Conservation (phyloP, 2,329 filamentous ascomycete species). For the Xylariomycetidae sp. region DNA sequence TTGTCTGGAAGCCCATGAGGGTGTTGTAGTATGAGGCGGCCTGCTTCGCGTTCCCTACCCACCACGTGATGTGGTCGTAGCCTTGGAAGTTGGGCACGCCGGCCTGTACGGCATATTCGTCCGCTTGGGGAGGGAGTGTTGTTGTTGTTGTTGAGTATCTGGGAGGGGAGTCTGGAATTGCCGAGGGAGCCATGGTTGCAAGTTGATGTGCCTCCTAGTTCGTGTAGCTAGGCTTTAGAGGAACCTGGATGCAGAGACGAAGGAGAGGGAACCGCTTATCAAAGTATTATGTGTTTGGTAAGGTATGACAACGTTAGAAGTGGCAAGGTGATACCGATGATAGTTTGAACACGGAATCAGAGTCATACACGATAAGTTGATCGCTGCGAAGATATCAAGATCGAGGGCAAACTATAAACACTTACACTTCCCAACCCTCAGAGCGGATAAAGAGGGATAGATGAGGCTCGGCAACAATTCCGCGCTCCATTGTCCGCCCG, state of each 20-base stretch:
- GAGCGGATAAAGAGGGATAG: constrained; percentile 20
- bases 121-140: constrained; percentile 35
- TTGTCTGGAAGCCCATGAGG: constrained; percentile 75
- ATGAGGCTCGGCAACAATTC: constrained; percentile 20
- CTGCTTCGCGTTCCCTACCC: constrained; percentile 95
- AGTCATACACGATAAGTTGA: too few species aligned
- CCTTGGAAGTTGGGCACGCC: constrained; percentile 61
- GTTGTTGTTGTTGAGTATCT: constrained; percentile 36
- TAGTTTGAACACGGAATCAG: too few species aligned
- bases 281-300: too few species aligned
- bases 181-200: constrained; percentile 54
- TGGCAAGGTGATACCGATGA: too few species aligned
- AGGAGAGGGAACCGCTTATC: too few species aligned
- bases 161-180: constrained; percentile 42
- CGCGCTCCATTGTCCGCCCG: constrained; percentile 9
- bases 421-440: constrained; percentile 26
- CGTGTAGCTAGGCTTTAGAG: too few species aligned
- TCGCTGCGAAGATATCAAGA: too few species aligned
- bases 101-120: constrained; percentile 48
- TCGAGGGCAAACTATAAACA: too few species aligned
- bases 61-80: constrained; percentile 94
- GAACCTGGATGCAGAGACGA: too few species aligned
- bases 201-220: too few species aligned
- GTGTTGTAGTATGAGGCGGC: constrained; percentile 82
- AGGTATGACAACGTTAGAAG: too few species aligned